Base-by-base conservation (phyloP, 164 flowering plant genomes). In the Piper betle region DNA sequence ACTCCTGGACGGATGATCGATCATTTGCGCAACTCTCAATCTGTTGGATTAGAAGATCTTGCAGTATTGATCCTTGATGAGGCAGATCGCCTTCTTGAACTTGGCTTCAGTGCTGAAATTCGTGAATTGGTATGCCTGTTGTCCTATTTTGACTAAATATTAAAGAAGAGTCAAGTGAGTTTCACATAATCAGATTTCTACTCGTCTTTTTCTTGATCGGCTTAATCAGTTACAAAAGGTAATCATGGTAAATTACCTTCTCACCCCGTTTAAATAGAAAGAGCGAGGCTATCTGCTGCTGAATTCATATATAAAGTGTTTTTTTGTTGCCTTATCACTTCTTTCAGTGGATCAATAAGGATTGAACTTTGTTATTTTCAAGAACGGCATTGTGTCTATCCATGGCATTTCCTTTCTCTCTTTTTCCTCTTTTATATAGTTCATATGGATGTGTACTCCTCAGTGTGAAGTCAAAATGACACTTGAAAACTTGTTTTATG, bases 1-100 rank as follows among this genome's bases (percentile, higher is more conserved):
- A 93, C 99, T 68, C 99, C 96, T 1, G 97, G 99, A 59, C 88
- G 99, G 40, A 86, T 93, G 84, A 85, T 93, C 58, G 99, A 93
- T 73, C 99, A 93, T 72, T 72, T 93, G 50, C 87, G 87, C 54
- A 93, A 93, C 77, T 85, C 99, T 41, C 83, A 80, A 85, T 93
- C 99, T 40, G 91, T 93, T 57, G 88, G 85, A 68, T 75, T 93
- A 73, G 99, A 93, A 57, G 93, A 87, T 74, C 91, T 93, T 69
- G 92, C 97, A 50, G 88, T 93, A 72, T 65, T 93, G 56, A 93
- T 90, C 67, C 96, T 93, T 65, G 99, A 93, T 66, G 97, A 93
- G 78, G 99, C 99, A 68, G 99, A 93, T 77, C 90, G 99, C 41
- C 97, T 93, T 72, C 74, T 93, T 52, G 95, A 90, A 77, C 88